phyloP scores from a whole-genome alignment of 139 green algal species.

The Picochlorum sp. region DNA sequence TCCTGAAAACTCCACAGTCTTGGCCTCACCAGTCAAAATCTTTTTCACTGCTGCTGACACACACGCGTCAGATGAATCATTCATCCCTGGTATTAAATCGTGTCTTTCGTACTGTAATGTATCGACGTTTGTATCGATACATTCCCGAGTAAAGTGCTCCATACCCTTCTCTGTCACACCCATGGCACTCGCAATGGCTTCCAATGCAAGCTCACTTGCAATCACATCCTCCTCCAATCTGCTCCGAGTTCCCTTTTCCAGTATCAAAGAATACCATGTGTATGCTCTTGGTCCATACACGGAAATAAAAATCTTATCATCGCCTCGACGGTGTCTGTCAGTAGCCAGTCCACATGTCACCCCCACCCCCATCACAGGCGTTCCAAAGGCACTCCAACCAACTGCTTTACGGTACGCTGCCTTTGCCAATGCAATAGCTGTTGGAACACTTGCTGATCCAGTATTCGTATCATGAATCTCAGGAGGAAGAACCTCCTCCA shows the following conservation, averaged over 20 bases:
- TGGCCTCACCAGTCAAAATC: constrained; percentile 45
- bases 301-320: constrained; percentile 52
- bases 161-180: background rate
- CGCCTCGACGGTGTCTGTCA: constrained; percentile 51
- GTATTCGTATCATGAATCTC: background rate
- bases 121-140: too few relatives aligned
- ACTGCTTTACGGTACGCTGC: constrained; percentile 58
- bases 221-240: constrained; percentile 51
- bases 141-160: background rate
- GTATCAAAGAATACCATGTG: constrained; percentile 20
- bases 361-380: constrained; percentile 52
- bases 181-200: constrained; percentile 22
- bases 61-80: background rate
- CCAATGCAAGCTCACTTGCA: constrained; percentile 42
- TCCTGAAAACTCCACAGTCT: constrained; percentile 58
- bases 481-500: constrained; percentile 43
- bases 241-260: constrained; percentile 51
- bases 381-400: constrained; percentile 41
- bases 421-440: constrained; percentile 45
- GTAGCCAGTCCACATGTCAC: constrained; percentile 63
- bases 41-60: constrained; percentile 5
- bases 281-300: constrained; percentile 20
- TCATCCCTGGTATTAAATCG: too few relatives aligned
- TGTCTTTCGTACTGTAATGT: too few relatives aligned
- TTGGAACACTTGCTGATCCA: constrained; percentile 15